These are phyloP conservation scores for Hyaloperonospora brassicae DNA, from an alignment of 352 stramenopile genomes.

Conservation along the genomic window DNA sequence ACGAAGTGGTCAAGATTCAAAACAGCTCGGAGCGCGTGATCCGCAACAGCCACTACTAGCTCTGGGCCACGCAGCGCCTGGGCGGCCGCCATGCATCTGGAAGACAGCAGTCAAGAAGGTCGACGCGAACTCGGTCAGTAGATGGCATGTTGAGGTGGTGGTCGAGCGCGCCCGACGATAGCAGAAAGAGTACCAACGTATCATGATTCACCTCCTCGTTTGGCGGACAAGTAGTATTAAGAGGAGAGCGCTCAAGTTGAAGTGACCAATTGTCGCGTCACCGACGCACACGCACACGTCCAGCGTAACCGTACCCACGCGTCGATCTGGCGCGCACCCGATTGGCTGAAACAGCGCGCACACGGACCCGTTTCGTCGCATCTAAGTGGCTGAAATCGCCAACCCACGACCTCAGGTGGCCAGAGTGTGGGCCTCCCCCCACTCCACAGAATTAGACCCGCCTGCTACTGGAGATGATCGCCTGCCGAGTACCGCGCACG, in stretches of 20 bases:
- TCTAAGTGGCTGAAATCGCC: background rate
- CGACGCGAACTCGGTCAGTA: background rate
- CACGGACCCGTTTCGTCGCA: background rate
- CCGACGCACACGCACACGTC: too few species aligned
- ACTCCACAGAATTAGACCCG: constrained; percentile 11
- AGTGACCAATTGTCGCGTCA: background rate
- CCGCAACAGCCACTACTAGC: constrained; percentile 65
- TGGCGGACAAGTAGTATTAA: too few species aligned
- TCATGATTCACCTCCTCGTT: too few species aligned
- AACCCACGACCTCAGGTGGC: constrained; percentile 19
- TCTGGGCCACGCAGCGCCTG: background rate
- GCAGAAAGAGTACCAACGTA: too few species aligned
- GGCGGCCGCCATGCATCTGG: background rate
- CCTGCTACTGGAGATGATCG: constrained; percentile 34
- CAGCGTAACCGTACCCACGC: too few species aligned
- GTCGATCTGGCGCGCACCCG: background rate
- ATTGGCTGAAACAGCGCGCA: background rate
- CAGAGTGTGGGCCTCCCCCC: constrained; percentile 7
- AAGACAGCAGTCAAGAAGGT: too few species aligned
- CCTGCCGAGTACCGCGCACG: constrained; percentile 38
- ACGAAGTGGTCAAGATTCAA: constrained; percentile 83
- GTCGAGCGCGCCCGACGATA: too few species aligned
- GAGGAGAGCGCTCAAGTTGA: too few species aligned
- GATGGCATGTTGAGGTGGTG: background rate
- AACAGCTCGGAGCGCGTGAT: constrained; percentile 86